Evolutionary conservation across 495 filamentous ascomycete species (phyloP).

Genomic region (Oidiodendron maius): DNA sequence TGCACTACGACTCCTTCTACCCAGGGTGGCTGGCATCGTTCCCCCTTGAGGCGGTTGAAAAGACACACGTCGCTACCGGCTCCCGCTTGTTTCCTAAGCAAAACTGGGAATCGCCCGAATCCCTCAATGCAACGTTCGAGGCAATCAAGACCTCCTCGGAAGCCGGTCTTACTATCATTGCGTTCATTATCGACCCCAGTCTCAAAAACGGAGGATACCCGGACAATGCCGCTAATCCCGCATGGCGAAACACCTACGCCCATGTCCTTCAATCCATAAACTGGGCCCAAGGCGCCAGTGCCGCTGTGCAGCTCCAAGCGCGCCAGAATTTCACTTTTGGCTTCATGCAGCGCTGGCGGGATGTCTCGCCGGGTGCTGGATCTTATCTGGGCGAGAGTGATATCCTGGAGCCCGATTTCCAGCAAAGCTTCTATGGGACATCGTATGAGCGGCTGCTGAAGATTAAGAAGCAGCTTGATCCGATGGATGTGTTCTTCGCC

Average conservation of each 20-base stretch:
- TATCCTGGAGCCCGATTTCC: slow-evolving; percentile 45
- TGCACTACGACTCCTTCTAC: slow-evolving; percentile 37
- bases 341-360: slow-evolving; percentile 24
- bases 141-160: slow-evolving; percentile 38
- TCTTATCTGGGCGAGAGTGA: slow-evolving; percentile 40
- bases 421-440: slow-evolving; percentile 42
- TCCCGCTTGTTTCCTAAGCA: slow-evolving; percentile 55
- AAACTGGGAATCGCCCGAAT: slow-evolving; percentile 28
- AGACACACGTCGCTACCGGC: slow-evolving; percentile 39
- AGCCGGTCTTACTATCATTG: slow-evolving; percentile 38
- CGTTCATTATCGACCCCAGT: slow-evolving; percentile 20
- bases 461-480: slow-evolving; percentile 53
- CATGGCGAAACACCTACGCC: slow-evolving; percentile 44
- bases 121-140: slow-evolving; percentile 1
- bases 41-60: slow-evolving; percentile 30
- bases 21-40: slow-evolving; percentile 40
- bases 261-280: slow-evolving; percentile 6
- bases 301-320: slow-evolving; percentile 20
- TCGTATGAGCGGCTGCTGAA: slow-evolving; percentile 38
- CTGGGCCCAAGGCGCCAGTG: slow-evolving; percentile 29
- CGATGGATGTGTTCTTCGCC: slow-evolving; percentile 52
- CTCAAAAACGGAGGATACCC: background rate
- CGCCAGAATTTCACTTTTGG: slow-evolving; percentile 28
- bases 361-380: slow-evolving; percentile 31
- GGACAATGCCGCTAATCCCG: slow-evolving; percentile 49